Base-by-base conservation (phyloP, 164 flowering plant genomes). In the Vitis amurensis region DNA sequence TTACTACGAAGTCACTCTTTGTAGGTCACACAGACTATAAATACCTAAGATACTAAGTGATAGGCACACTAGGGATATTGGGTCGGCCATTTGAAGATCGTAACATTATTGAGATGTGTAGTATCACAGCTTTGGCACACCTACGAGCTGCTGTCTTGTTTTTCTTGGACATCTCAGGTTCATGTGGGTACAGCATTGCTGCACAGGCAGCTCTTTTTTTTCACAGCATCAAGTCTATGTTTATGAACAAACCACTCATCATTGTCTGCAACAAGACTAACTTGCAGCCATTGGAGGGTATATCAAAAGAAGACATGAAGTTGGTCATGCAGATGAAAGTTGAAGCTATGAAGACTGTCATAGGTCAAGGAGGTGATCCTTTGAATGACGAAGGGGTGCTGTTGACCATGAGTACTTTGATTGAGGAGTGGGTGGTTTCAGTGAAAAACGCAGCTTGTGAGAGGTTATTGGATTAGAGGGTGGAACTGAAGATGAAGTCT, bases 11-110 rank as follows among this genome's bases (percentile, higher is more conserved):
- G 78, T 93, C 98, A 29, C 83, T 93, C 57, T 93, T 93, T 80
- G 95, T 93, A 17, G 98, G 98, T 31, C 98, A 93, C 67, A 93
- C 98, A 1, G 98, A 93, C 71, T 91, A 91, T 51, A 91, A 91
- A 67, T 91, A 91, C 68, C 69, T 90, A 59, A 80, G 97, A 70
- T 93, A 93, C 72, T 95, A 93, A 68, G 98, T 93, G 70, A 93
- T 93, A 74, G 98, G 91, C 78, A 93, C 98, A 2, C 97, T 95
- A 0, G 97, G 98, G 55, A 93, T 93, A 67, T 79, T 91, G 83
- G 97, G 91, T 69, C 76, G 98, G 9, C 98, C 98, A 0, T 91
- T 93, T 74, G 96, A 91, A 68, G 98, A 93, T 50, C 89, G 96
- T 14, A 93, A 91, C 74, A 90, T 93, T 29, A 93, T 93, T 70